Evolutionary conservation across 345 rosid genomes (phyloP).

Genomic region (Trapa bicornis): DNA sequence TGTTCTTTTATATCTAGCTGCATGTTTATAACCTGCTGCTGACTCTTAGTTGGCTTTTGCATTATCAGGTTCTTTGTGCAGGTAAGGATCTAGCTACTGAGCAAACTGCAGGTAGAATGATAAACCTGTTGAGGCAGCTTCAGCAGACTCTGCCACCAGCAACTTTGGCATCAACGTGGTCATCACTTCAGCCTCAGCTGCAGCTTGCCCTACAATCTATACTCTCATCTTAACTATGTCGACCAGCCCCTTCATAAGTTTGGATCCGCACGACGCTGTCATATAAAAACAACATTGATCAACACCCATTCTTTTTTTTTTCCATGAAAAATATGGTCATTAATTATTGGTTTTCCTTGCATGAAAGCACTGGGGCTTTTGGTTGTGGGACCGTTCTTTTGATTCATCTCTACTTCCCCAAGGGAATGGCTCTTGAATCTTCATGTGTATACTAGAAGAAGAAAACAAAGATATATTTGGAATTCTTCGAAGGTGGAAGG

Average conservation of each 20-base stretch:
- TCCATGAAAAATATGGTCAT: slow-evolving; percentile 13
- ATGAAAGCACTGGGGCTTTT: slow-evolving; percentile 6
- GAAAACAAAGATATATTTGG: neutral
- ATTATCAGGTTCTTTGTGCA: slow-evolving; percentile 54
- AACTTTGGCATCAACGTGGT: slow-evolving; percentile 81
- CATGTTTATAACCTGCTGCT: neutral
- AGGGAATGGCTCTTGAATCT: neutral
- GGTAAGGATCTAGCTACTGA: slow-evolving; percentile 91
- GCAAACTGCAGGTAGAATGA: slow-evolving; percentile 70
- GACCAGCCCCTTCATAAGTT: neutral
- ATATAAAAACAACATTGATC: slow-evolving; percentile 16
- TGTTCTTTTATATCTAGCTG: neutral
- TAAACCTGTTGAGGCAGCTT: slow-evolving; percentile 74
- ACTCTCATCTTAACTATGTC: slow-evolving; percentile 45
- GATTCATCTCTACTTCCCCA: too few species aligned
- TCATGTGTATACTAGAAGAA: neutral
- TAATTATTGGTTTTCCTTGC: slow-evolving; percentile 16
- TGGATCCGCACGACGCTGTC: slow-evolving; percentile 10
- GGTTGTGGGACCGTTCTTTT: neutral
- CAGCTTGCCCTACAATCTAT: slow-evolving; percentile 84
- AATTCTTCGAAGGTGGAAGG: neutral
- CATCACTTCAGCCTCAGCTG: slow-evolving; percentile 85
- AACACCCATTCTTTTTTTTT: slow-evolving; percentile 30
- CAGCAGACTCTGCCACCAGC: slow-evolving; percentile 88
- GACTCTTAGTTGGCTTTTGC: neutral